Evolutionary conservation across 2,329 filamentous ascomycete genomes (phyloP), one percentile per base, ranked within the genome.

Genomic region (Elsinoe batatas): DNA sequence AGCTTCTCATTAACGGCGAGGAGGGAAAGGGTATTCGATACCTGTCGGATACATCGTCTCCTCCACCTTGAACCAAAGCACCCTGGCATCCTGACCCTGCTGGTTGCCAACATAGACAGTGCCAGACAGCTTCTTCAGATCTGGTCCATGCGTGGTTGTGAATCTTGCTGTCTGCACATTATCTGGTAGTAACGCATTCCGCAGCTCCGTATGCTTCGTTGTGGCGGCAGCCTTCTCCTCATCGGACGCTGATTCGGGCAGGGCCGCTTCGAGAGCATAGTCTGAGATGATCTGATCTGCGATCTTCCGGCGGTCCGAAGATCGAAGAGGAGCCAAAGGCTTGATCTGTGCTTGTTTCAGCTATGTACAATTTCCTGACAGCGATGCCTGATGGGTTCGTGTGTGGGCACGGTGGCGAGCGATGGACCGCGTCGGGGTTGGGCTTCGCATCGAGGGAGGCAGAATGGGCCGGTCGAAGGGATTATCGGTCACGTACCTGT

Each of bases 251-350:
- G 70, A 64, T 15, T 67, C 56, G 42, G 68, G 61, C 11, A 62
- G 62, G 6, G 76, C 75, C 1, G 79, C 64, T 37, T 74, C 64
- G 58, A 84, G 74, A 35, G 73, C 69, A 64, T 82, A 84, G 62
- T 83, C 79, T 59, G 75, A 68, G 64, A 86, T 85, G 62, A 87
- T 84, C 61, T 82, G 77, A 63, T 85, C 82, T 50, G 83, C 83
- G 35, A 83, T 79, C 62, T 80, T 83, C 57, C 83, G 76, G 58
- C 83, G 77, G 63, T 86, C 83, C 1, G 82, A 85, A 4, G 82
- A 85, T 55, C 83, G 79, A 53, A 87, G 70, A 38, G 83, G 81
- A 3, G 82, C 76, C 11, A 84, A 72, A 15, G 83, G 80, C 71
- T 86, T 87, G 72, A 87, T 79, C 76, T 82, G 51, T 20, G n/a